These are phyloP conservation scores for Phyllosticta citrichinensis DNA, from an alignment of 2,329 filamentous ascomycete genomes.

Conservation along the genomic window DNA sequence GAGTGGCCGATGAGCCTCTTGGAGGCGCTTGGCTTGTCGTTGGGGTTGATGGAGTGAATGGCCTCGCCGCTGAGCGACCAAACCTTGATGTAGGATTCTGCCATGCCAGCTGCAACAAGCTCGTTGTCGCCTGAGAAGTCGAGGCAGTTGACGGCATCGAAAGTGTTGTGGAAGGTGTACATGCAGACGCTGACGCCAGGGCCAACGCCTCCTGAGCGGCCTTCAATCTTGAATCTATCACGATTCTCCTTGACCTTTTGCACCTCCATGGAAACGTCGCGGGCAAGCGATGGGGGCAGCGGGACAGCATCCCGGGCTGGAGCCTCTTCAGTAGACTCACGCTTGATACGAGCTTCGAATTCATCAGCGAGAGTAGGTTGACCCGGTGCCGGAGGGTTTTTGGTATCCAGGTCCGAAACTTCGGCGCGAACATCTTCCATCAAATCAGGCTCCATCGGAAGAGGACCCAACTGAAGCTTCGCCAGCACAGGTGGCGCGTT, in stretches of 20 bases:
- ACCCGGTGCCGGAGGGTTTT: slow-evolving; percentile 61
- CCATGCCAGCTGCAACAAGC: slow-evolving; percentile 79
- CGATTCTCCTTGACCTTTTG: slow-evolving; percentile 88
- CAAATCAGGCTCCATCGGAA: slow-evolving; percentile 75
- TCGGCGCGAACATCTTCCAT: slow-evolving; percentile 80
- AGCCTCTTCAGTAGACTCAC: slow-evolving; percentile 77
- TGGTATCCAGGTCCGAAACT: slow-evolving; percentile 73
- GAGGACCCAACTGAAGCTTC: slow-evolving; percentile 64
- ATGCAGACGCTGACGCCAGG: slow-evolving; percentile 83
- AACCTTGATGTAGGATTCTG: slow-evolving; percentile 89
- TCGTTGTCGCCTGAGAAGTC: slow-evolving; percentile 90
- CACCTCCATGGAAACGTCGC: slow-evolving; percentile 89
- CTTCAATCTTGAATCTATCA: slow-evolving; percentile 81
- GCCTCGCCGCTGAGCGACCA: slow-evolving; percentile 85
- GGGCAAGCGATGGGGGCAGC: slow-evolving; percentile 74
- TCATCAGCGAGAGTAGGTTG: slow-evolving; percentile 70
- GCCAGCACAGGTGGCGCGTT: slow-evolving; percentile 49
- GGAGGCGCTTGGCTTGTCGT: slow-evolving; percentile 49
- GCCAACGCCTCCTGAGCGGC: slow-evolving; percentile 71
- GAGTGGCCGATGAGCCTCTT: slow-evolving; percentile 75
- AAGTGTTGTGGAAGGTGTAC: slow-evolving; percentile 97
- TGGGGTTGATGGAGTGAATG: slow-evolving; percentile 38
- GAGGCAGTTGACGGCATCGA: slow-evolving; percentile 82
- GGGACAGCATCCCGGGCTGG: slow-evolving; percentile 72
- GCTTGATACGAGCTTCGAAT: slow-evolving; percentile 79